Evolutionary conservation across 805 yeast species (phyloP).

Genomic region (Candida oleophila): DNA sequence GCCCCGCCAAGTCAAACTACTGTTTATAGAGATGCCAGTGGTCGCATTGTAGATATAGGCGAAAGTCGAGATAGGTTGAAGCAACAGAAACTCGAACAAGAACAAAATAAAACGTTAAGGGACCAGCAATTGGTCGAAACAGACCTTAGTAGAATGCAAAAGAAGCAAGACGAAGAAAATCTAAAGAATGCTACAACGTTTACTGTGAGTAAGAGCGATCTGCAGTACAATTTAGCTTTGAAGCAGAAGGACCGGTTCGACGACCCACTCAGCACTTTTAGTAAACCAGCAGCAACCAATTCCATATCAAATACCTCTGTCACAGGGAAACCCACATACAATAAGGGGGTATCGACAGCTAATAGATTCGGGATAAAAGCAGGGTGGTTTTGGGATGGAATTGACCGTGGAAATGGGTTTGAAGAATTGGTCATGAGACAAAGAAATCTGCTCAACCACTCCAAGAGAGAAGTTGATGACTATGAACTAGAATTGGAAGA

Average conservation of each 20-base stretch:
- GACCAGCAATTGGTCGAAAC: conserved; percentile 18
- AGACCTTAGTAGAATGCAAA: conserved; percentile 39
- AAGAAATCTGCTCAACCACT: conserved; percentile 28
- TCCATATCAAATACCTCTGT: conserved; percentile 19
- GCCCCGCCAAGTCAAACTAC: conserved; percentile 30
- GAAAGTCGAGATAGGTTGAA: conserved; percentile 17
- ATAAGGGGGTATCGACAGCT: conserved; percentile 49
- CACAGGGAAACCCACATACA: conserved; percentile 55
- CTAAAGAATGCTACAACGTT: conserved; percentile 22
- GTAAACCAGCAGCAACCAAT: conserved; percentile 3
- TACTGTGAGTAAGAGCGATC: conserved; percentile 32
- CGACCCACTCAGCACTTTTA: conserved; percentile 54
- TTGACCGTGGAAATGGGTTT: conserved; percentile 85
- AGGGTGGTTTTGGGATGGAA: conserved; percentile 83
- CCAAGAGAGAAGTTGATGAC: conserved; percentile 10
- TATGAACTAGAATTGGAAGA: conserved; percentile 16
- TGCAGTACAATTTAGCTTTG: conserved; percentile 32
- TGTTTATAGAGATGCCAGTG: conserved; percentile 61
- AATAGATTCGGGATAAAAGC: conserved; percentile 78
- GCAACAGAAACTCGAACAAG: conserved; percentile 14
- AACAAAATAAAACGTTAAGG: conserved; percentile 15
- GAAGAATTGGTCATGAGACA: conserved; percentile 59
- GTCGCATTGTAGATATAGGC: conserved; percentile 49
- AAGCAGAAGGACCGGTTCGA: conserved; percentile 42
- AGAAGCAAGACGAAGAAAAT: conserved; percentile 28